Percentiles rank a stretch among this genome's conserved stretches.
phyloP scores from a whole-genome alignment of 768 basidiomycete genomes.

The Mycena haematopus region DNA sequence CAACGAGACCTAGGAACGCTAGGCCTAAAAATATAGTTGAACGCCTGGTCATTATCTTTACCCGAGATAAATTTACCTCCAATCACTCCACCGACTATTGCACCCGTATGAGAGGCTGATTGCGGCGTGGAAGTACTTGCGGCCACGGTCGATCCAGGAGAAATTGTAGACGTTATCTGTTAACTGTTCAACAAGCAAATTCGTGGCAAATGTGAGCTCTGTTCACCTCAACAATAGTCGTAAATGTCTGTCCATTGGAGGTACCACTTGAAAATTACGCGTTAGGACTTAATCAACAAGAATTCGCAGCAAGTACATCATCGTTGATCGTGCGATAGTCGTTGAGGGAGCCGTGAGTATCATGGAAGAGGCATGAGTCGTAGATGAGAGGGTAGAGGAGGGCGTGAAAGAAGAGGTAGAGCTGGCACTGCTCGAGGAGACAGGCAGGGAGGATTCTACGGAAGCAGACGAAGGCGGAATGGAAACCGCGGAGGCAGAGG shows the following conservation, averaged over 20 bases:
- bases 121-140: conserved; percentile 1
- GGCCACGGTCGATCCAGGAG: conserved; percentile 25
- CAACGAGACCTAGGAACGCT: conserved; percentile 28
- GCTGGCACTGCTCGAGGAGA: background rate
- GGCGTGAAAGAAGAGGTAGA: conserved; percentile 4
- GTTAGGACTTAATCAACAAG: background rate
- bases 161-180: conserved; percentile 23
- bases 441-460: conserved; percentile 1
- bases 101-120: conserved; percentile 33
- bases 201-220: background rate
- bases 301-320: background rate
- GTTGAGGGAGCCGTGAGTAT: conserved; percentile 25
- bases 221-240: conserved; percentile 23
- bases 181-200: conserved; percentile 1
- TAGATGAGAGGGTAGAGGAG: conserved; percentile 11
- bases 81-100: conserved; percentile 47
- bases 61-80: conserved; percentile 34
- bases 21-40: conserved; percentile 34
- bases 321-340: background rate
- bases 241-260: conserved; percentile 22
- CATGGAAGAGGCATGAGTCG: conserved; percentile 15
- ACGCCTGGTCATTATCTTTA: background rate
- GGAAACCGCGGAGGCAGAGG: background rate
- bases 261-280: conserved; percentile 14
- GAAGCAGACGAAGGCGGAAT: conserved; percentile 4